Percentiles rank a stretch among this genome's conserved stretches.
Evolutionary conservation across 352 stramenopile species (phyloP).

Genomic region (Phytophthora hibernalis): DNA sequence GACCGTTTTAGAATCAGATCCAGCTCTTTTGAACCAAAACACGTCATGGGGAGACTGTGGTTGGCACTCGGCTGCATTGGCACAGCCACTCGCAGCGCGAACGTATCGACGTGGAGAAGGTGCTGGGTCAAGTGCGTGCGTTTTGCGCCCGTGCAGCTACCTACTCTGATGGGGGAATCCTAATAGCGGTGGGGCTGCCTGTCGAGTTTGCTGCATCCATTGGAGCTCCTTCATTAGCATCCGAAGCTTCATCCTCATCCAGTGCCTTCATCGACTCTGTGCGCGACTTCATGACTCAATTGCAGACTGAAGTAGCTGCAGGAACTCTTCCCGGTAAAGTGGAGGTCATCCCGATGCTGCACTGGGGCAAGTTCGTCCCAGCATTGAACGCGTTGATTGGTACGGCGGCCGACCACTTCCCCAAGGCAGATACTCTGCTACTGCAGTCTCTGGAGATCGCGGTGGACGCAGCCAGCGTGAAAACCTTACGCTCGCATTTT

Average conservation of each 20-base stretch:
- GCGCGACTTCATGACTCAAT: slow-evolving; percentile 41
- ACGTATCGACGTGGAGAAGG: slow-evolving; percentile 51
- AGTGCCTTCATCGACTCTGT: slow-evolving; percentile 52
- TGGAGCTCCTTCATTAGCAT: neutral
- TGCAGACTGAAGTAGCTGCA: slow-evolving; percentile 36
- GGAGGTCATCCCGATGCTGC: slow-evolving; percentile 90
- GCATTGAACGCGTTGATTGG: slow-evolving; percentile 94
- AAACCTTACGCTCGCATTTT: slow-evolving; percentile 70
- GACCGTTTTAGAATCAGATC: neutral
- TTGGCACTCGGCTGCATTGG: slow-evolving; percentile 77
- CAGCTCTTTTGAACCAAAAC: slow-evolving; percentile 11
- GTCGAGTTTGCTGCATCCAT: slow-evolving; percentile 21
- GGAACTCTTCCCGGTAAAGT: slow-evolving; percentile 38
- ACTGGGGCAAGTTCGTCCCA: slow-evolving; percentile 96
- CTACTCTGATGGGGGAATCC: slow-evolving; percentile 56
- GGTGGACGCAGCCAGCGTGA: slow-evolving; percentile 59
- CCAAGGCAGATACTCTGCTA: slow-evolving; percentile 62
- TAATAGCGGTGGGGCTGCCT: slow-evolving; percentile 63
- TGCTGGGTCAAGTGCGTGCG: slow-evolving; percentile 51
- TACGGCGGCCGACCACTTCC: slow-evolving; percentile 71
- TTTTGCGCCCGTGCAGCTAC: slow-evolving; percentile 60
- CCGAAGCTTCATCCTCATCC: slow-evolving; percentile 12
- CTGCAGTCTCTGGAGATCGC: slow-evolving; percentile 94
- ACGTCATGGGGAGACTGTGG: slow-evolving; percentile 38
- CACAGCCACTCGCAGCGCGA: slow-evolving; percentile 60